Base-by-base conservation (phyloP, 805 yeast genomes). In the Hanseniaspora valbyensis region DNA sequence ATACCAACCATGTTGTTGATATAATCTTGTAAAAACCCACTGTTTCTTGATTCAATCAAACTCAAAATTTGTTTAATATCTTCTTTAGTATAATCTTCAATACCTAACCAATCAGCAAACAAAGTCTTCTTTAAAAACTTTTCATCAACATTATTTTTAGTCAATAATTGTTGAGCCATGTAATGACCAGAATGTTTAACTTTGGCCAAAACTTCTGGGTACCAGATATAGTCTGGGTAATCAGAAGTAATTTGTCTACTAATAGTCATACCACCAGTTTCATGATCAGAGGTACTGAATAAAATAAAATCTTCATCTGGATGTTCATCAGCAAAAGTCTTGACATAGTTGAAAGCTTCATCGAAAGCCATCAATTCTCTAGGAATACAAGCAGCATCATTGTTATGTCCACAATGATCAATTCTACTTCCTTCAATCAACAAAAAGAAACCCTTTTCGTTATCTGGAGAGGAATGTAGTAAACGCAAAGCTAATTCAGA, bases 381-480 rank as follows among this genome's bases (percentile, higher is more conserved):
- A 5, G 85, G 95, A 68, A 88, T 95, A 8, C 95, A 95, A 6
- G 90, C 90, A 10, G 96, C 90, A 63, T 89, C 96, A 61, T 89
- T 88, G 58, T 76, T 80, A 67, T 89, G 96, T 40, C 96, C 96
- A 5, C 95, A 95, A 62, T 88, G 96, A 66, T 89, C 96, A 59
- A 89, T 88, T 64, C 96, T 75, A 5, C 95, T 84, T 18, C 96
- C 96, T 69, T 89, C 96, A 49, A 89, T 77, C 64, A 89, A 63
- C 53, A 89, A 65, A 69, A 89, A 88, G 65, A 89, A 88, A 0
- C 96, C 96, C 56, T 82, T 66, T 18, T 86, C 92, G 56, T 85
- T 74, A 55, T 74, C 66, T 1, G 94, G 75, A 19, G 51, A 46
- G 14, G 40, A 28, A 21, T 89, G 89, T 56, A 88, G 71, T 0